A percentile compares a stretch with the other conserved stretches of the same genome.
Conservation (phyloP, 2,329 filamentous ascomycete species). For the Sporothrix brunneoviolacea region DNA sequence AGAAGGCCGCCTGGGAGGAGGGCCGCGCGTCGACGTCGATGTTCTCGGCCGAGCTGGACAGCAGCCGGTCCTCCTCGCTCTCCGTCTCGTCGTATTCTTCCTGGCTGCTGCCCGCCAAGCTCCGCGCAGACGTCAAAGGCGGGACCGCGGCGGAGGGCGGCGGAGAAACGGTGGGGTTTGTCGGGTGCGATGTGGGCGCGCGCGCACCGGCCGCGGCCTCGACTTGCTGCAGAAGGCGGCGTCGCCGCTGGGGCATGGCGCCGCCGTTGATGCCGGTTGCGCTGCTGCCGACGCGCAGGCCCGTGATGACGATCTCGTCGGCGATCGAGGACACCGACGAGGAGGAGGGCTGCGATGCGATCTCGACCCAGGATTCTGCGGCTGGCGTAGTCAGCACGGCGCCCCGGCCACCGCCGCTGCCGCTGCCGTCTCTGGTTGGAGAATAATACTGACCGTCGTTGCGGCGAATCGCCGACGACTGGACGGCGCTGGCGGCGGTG, state of each 20-base stretch:
- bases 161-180: conserved; percentile 28
- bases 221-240: conserved; percentile 37
- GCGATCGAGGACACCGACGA: conserved; percentile 80
- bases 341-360: conserved; percentile 86
- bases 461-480: conserved; percentile 20
- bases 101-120: conserved; percentile 62
- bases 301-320: conserved; percentile 88
- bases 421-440: neutral
- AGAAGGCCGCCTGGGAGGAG: conserved; percentile 20
- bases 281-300: conserved; percentile 65
- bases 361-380: conserved; percentile 92
- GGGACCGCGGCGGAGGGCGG: conserved; percentile 14
- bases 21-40: conserved; percentile 32
- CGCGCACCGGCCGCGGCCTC: conserved; percentile 9
- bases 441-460: conserved; percentile 27
- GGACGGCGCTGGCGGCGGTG: conserved; percentile 12
- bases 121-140: conserved; percentile 20
- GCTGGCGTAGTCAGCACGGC: neutral
- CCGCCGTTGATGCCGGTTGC: conserved; percentile 37
- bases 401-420: conserved; percentile 17
- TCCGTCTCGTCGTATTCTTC: conserved; percentile 94
- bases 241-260: conserved; percentile 54
- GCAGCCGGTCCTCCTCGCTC: conserved; percentile 70
- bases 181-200: neutral
- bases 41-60: conserved; percentile 55